Evolutionary conservation across 495 filamentous ascomycete genomes (phyloP).

Genomic region (Sphaerosporella brunnea): DNA sequence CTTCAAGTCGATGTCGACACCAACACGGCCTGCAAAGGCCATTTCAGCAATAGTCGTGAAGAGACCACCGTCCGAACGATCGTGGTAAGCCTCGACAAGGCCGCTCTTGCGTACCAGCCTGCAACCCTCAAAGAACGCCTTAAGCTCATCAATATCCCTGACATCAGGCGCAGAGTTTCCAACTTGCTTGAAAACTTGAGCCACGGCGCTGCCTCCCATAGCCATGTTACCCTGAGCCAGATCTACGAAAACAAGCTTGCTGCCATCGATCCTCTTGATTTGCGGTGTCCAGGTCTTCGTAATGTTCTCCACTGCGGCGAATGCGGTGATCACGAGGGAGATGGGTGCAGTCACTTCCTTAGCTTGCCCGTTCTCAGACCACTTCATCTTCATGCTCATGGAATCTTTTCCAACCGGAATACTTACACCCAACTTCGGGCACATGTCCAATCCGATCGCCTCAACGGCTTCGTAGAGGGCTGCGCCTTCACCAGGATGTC

Average conservation of each 20-base stretch:
- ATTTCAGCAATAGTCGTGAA: constrained; percentile 87
- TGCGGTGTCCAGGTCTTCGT: constrained; percentile 85
- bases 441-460: constrained; percentile 77
- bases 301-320: constrained; percentile 62
- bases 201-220: constrained; percentile 79
- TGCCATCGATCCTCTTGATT: constrained; percentile 73
- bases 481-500: constrained; percentile 83
- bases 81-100: constrained; percentile 87
- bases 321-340: constrained; percentile 77
- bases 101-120: constrained; percentile 69
- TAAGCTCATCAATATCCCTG: constrained; percentile 59
- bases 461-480: constrained; percentile 88
- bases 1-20: constrained; percentile 58
- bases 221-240: constrained; percentile 59
- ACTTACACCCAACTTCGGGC: constrained; percentile 62
- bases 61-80: constrained; percentile 81
- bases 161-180: constrained; percentile 75
- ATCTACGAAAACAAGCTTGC: constrained; percentile 78
- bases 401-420: constrained; percentile 97
- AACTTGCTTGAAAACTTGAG: constrained; percentile 77
- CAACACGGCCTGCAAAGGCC: constrained; percentile 94
- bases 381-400: constrained; percentile 96
- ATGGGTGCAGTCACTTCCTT: constrained; percentile 87
- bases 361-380: constrained; percentile 46
- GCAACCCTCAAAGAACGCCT: constrained; percentile 82